phyloP scores from a whole-genome alignment of 2,329 filamentous ascomycete species.

The Xenosphaeropsis pyriputrescens region DNA sequence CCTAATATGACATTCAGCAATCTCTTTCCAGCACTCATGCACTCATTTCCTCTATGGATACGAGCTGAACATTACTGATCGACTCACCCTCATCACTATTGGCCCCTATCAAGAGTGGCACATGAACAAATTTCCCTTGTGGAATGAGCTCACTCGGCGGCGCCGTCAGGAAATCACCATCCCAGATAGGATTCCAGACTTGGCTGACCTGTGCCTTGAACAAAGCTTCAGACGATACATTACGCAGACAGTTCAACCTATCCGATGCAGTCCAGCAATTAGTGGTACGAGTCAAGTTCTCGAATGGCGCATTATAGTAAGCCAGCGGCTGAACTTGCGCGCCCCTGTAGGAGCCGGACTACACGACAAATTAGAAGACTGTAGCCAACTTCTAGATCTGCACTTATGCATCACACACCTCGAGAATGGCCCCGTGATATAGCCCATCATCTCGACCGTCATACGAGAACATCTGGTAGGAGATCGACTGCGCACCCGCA shows the following conservation, averaged over 20 bases:
- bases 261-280: constrained; percentile 8
- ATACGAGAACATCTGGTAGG: constrained; percentile 37
- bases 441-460: constrained; percentile 37
- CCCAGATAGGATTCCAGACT: constrained; percentile 14
- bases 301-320: constrained; percentile 20
- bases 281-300: constrained; percentile 20
- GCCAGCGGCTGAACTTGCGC: constrained; percentile 9
- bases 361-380: too few species aligned
- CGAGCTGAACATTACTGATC: too few species aligned
- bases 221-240: constrained; percentile 6
- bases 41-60: too few species aligned
- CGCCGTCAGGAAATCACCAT: constrained; percentile 30
- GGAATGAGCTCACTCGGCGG: constrained; percentile 30
- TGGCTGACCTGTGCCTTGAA: constrained; percentile 7
- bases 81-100: constrained; percentile 29
- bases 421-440: constrained; percentile 36
- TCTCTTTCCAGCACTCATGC: too few species aligned
- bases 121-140: constrained; percentile 24
- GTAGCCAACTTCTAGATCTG: too few species aligned
- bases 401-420: constrained; percentile 36
- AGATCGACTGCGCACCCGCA: constrained; percentile 28
- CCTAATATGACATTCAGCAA: too few species aligned
- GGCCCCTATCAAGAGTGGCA: constrained; percentile 30
- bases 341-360: constrained; percentile 5
- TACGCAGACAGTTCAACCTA: constrained; percentile 10